phyloP scores from a whole-genome alignment of 228 moss, liverwort and hornwort species.

The Sphagnum magellanicum region DNA sequence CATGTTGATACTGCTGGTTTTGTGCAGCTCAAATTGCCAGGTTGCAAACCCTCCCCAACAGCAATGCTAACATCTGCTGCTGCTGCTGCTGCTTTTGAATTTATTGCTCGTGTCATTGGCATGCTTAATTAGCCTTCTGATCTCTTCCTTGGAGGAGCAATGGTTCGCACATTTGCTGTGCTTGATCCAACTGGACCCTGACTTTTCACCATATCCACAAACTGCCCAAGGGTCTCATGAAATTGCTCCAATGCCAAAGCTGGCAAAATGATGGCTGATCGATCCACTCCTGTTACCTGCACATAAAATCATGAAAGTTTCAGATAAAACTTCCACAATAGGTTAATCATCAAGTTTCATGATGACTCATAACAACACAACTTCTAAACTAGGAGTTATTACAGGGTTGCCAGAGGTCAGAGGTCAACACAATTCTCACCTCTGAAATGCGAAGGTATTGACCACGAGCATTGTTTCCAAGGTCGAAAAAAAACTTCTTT shows the following conservation, averaged over 20 bases:
- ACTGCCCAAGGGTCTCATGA: constrained; percentile 64
- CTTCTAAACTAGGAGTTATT: neutral
- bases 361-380: neutral
- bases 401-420: neutral
- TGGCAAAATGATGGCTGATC: constrained; percentile 64
- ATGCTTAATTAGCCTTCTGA: constrained; percentile 51
- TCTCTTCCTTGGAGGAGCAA: constrained; percentile 71
- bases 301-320: neutral
- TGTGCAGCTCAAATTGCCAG: constrained; percentile 5
- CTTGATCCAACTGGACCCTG: constrained; percentile 48
- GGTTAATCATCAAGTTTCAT: too few relatives aligned
- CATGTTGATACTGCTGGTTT: constrained; percentile 1
- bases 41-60: constrained; percentile 8
- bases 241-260: constrained; percentile 62
- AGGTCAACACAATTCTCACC: constrained; percentile 19
- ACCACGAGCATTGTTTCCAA: constrained; percentile 64
- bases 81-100: constrained; percentile 21
- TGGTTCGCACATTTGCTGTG: constrained; percentile 70
- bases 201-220: constrained; percentile 75
- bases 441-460: constrained; percentile 70
- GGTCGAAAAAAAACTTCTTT: constrained; percentile 68
- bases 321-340: too few relatives aligned
- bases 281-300: constrained; percentile 61
- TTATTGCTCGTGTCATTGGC: constrained; percentile 20
- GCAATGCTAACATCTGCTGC: constrained; percentile 5